These are phyloP conservation scores for Flaveria linearis DNA, from an alignment of 129 eudicot genomes.

Conservation along the genomic window DNA sequence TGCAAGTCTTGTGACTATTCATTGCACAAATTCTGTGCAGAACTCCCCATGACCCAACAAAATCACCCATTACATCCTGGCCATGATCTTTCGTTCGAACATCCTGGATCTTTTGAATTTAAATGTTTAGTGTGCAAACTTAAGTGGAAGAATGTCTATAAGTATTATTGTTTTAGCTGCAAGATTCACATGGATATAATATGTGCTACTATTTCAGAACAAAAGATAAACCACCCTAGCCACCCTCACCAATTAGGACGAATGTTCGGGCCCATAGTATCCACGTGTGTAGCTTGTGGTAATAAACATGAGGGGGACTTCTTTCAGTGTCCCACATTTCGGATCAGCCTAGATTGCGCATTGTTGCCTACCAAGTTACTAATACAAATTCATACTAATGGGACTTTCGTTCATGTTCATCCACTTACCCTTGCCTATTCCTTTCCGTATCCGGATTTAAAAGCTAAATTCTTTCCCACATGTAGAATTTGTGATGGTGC, in stretches of 20 bases:
- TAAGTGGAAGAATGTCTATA: too few species aligned
- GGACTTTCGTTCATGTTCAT: background rate
- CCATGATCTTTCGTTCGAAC: background rate
- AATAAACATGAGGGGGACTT: constrained; percentile 7
- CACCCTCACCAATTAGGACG: constrained; percentile 8
- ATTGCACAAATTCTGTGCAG: constrained; percentile 10
- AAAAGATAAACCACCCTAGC: background rate
- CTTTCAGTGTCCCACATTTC: background rate
- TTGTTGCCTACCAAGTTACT: constrained; percentile 4
- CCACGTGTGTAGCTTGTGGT: constrained; percentile 2
- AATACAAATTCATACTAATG: background rate
- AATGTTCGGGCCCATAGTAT: background rate
- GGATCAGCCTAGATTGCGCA: background rate
- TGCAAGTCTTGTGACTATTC: constrained; percentile 8
- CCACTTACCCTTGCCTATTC: background rate
- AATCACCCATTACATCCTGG: constrained; percentile 8
- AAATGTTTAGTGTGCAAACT: background rate
- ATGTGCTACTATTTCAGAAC: background rate
- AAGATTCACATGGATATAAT: background rate
- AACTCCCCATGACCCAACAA: background rate
- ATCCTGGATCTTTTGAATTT: too few species aligned
- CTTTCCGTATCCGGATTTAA: background rate
- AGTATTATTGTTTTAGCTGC: too few species aligned
- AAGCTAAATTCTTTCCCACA: background rate
- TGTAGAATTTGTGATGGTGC: background rate